phyloP scores from a whole-genome alignment of 441 rosid species.

The Cnidoscolus chayamansa region DNA sequence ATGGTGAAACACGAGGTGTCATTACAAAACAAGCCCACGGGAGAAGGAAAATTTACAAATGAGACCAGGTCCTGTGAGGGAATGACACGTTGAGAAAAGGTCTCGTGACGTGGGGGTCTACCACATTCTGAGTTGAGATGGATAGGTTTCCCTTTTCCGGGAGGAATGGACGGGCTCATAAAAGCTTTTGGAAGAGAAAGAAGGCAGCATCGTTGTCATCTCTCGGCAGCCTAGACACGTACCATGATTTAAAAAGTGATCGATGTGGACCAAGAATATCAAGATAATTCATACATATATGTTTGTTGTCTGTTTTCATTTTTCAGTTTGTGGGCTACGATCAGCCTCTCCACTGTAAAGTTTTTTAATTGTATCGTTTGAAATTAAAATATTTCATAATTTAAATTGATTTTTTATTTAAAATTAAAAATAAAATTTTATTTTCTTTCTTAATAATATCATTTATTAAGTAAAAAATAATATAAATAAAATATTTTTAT shows the following conservation, averaged over 20 bases:
- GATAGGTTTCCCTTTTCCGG: not conserved
- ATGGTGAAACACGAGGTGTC: not conserved
- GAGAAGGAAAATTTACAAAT: not conserved
- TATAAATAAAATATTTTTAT: too few relatives aligned
- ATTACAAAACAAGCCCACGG: not conserved
- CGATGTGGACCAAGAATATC: not conserved
- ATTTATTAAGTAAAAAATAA: too few relatives aligned
- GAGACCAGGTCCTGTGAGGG: not conserved
- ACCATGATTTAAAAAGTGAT: not conserved
- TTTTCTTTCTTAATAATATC: too few relatives aligned
- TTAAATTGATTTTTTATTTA: too few relatives aligned
- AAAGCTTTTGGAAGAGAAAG: not conserved
- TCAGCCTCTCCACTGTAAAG: not conserved
- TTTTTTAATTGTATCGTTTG: too few relatives aligned
- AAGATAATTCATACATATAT: too few relatives aligned
- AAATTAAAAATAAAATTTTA: too few relatives aligned
- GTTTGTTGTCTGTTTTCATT: not conserved
- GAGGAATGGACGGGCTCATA: constrained; percentile 9
- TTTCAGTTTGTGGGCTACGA: not conserved
- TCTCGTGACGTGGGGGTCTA: not conserved
- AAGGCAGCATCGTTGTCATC: not conserved
- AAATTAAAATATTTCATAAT: too few relatives aligned
- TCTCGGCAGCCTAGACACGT: not conserved
- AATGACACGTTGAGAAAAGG: not conserved
- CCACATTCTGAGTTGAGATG: not conserved